Base-by-base conservation (phyloP, 768 basidiomycete genomes). In the Xerocomellus chrysenteron region DNA sequence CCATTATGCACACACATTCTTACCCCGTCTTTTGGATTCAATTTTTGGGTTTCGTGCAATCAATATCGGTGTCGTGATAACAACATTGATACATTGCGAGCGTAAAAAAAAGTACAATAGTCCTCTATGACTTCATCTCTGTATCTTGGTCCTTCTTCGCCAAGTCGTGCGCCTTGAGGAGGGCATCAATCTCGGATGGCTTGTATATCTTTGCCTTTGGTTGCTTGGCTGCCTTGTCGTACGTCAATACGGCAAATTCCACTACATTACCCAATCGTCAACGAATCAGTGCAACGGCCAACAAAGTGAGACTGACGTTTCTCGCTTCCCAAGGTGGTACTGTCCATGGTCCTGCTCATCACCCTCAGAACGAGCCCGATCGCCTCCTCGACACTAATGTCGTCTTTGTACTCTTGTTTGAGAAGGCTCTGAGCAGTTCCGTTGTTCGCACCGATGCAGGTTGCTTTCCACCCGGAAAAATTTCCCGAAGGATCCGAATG, bases 261-360 rank as follows among this genome's bases (percentile, higher is more conserved):
- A 99, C 97, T 98, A 62, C 13, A 52, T 6, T 11, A 46, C n/a
- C 26, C 35, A 41, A 39, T 47, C 40, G 49, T 58, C 39, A 56
- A 36, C 14, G 50, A 35, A 35, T 51, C 30, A 41, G 54, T 8
- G 5, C 28, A 17, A 50, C 1, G 35, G 30, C 42, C 16, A 24
- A 24, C 13, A 16, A 72, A 8, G 9, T 19, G 26, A 46, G 6
- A 74, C 94, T 68, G 65, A 97, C 97, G 77, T 73, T 98, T 98
- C 76, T 99, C 97, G 68, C 92, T 95, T 33, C 92, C 90, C 59
- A 99, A 73, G 44, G 93, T 98, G 32, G 96, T 98, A 60, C 92
- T 94, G 68, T 99, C 97, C 96, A 99, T 98, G 52, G 96, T 98
- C 83, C 98, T 98, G 80, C 94, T 95, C 94, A 99, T 95, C 51